Conservation (phyloP, 2,329 filamentous ascomycete genomes). For the Alternaria postmessia region DNA sequence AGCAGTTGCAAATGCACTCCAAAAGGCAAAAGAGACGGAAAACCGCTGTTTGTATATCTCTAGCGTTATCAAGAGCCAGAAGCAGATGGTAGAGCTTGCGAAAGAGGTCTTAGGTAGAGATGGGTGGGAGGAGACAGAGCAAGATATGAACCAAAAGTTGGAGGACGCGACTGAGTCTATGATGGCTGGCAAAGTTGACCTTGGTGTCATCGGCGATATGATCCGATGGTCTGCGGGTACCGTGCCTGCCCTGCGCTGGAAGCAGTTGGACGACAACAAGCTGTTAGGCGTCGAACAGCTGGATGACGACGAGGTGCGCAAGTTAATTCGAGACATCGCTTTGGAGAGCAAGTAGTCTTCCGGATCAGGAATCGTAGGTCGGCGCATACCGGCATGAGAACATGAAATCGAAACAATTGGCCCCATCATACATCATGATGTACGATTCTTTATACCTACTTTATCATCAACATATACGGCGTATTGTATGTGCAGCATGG, state of each 20-base stretch:
- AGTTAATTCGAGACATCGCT: constrained; percentile 3
- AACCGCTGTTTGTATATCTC: too few species aligned
- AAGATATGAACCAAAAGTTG: too few species aligned
- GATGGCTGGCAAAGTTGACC: too few species aligned
- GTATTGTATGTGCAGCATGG: background rate
- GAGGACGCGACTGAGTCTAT: too few species aligned
- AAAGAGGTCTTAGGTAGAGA: too few species aligned
- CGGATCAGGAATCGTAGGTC: background rate
- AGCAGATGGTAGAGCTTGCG: too few species aligned
- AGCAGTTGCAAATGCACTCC: too few species aligned
- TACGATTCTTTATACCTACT: too few species aligned
- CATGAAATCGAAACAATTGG: background rate
- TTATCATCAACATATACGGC: background rate
- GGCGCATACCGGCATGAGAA: background rate
- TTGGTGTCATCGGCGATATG: constrained; percentile 12
- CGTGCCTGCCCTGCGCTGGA: constrained; percentile 3
- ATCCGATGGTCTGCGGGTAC: constrained; percentile 11
- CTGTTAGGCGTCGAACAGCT: constrained; percentile 7
- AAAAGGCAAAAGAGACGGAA: too few species aligned
- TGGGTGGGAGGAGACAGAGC: too few species aligned
- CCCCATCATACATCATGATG: background rate
- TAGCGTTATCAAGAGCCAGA: too few species aligned
- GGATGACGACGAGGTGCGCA: constrained; percentile 6
- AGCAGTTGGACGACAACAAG: constrained; percentile 12
- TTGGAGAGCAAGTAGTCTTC: background rate